Conservation (phyloP, 2,329 filamentous ascomycete species). For the Exophiala calicioides region DNA sequence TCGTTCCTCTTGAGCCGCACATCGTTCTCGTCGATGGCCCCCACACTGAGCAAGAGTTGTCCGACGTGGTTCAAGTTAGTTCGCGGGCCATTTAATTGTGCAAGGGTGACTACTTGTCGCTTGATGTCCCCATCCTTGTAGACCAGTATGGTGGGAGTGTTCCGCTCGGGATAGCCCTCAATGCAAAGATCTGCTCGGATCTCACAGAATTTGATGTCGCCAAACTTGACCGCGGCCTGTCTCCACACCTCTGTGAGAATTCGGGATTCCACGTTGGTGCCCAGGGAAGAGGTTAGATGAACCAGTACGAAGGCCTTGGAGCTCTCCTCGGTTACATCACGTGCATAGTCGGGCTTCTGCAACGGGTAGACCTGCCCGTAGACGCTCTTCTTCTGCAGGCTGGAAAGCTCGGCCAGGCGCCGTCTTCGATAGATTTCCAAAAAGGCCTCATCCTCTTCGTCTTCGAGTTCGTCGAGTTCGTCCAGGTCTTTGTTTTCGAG, state of each 20-base stretch:
- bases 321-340: slow-evolving; percentile 89
- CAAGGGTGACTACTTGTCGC: slow-evolving; percentile 87
- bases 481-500: slow-evolving; percentile 93
- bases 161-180: slow-evolving; percentile 91
- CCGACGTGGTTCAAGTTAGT: slow-evolving; percentile 76
- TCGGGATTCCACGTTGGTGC: slow-evolving; percentile 81
- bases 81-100: slow-evolving; percentile 71
- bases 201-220: slow-evolving; percentile 96
- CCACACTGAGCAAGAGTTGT: slow-evolving; percentile 75
- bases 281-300: slow-evolving; percentile 74
- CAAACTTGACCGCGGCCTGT: slow-evolving; percentile 78
- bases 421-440: slow-evolving; percentile 81
- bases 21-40: slow-evolving; percentile 76
- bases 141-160: slow-evolving; percentile 89
- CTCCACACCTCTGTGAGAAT: slow-evolving; percentile 84
- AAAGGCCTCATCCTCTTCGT: slow-evolving; percentile 92
- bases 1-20: slow-evolving; percentile 68
- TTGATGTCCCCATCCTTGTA: slow-evolving; percentile 92
- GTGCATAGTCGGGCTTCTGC: slow-evolving; percentile 89
- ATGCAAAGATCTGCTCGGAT: slow-evolving; percentile 91
- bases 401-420: slow-evolving; percentile 78
- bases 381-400: slow-evolving; percentile 71
- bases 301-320: slow-evolving; percentile 69
- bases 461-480: slow-evolving; percentile 89
- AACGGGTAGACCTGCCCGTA: slow-evolving; percentile 92